Evolutionary conservation across 306 rosid species (phyloP).

Genomic region (Prinsepia uniflora): DNA sequence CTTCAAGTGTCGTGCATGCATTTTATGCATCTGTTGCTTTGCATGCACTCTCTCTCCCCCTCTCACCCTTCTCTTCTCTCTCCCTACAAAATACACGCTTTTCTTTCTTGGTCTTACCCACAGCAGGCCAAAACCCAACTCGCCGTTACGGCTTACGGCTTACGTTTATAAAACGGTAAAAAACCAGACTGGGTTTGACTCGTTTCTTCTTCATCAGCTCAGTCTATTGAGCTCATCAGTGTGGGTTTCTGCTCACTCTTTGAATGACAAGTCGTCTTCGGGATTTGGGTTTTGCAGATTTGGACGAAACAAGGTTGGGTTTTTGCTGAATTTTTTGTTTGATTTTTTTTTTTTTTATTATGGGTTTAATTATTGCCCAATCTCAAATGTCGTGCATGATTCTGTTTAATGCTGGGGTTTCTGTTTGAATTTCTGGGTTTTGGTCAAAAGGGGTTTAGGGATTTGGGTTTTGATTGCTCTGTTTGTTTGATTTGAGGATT

Average conservation of each 20-base stretch:
- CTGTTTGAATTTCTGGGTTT: conserved; percentile 2
- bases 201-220: conserved; percentile 19
- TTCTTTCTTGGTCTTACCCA: conserved; percentile 50
- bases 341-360: no score
- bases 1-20: conserved; percentile 99
- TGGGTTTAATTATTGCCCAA: background rate
- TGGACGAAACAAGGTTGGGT: conserved; percentile 14
- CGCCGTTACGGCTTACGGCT: conserved; percentile 20
- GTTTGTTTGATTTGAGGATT: conserved; percentile 10
- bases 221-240: background rate
- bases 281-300: conserved; percentile 21
- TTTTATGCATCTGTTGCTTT: conserved; percentile 76
- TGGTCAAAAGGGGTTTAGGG: conserved; percentile 44
- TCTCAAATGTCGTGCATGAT: background rate
- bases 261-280: conserved; percentile 24
- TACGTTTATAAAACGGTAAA: background rate
- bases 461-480: conserved; percentile 42
- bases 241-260: background rate
- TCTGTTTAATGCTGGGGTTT: conserved; percentile 6
- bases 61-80: conserved; percentile 22
- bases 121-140: conserved; percentile 18
- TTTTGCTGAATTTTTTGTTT: background rate
- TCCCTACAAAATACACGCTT: conserved; percentile 31
- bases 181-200: conserved; percentile 26
- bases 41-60: conserved; percentile 79